These are phyloP conservation scores for Paramecium pentaurelia DNA, from an alignment of 73 alveolate species.

Conservation along the genomic window DNA sequence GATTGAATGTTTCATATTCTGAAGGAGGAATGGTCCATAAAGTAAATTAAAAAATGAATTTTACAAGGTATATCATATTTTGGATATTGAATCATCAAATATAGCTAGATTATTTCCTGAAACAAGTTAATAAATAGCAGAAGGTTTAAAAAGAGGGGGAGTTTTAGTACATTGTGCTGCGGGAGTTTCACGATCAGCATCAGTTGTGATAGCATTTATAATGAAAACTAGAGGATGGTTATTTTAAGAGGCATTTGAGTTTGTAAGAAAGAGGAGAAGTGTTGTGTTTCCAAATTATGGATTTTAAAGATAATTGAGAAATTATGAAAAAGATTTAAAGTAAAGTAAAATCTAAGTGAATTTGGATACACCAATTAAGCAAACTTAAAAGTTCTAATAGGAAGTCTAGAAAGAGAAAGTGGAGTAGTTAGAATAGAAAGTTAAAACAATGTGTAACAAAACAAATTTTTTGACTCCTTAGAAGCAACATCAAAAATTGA, in stretches of 20 bases:
- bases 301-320: conserved; percentile 55
- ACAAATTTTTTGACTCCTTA: neutral
- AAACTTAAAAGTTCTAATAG: neutral
- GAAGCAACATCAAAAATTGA: neutral
- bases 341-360: neutral
- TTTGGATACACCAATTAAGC: neutral
- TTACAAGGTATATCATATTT: neutral
- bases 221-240: conserved; percentile 42
- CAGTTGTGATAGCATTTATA: conserved; percentile 65
- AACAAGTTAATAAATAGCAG: neutral
- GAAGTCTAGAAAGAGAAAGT: neutral
- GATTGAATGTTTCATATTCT: conserved; percentile 39
- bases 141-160: conserved; percentile 25
- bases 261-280: conserved; percentile 49
- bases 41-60: neutral
- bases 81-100: conserved; percentile 27
- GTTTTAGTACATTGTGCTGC: conserved; percentile 79
- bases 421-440: neutral
- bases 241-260: conserved; percentile 62
- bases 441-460: neutral
- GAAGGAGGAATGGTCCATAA: conserved; percentile 34
- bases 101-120: neutral
- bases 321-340: conserved; percentile 51
- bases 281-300: conserved; percentile 69
- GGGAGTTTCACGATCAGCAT: conserved; percentile 72